phyloP scores from a whole-genome alignment of 75 land plant species.

The Cunninghamia lanceolata region DNA sequence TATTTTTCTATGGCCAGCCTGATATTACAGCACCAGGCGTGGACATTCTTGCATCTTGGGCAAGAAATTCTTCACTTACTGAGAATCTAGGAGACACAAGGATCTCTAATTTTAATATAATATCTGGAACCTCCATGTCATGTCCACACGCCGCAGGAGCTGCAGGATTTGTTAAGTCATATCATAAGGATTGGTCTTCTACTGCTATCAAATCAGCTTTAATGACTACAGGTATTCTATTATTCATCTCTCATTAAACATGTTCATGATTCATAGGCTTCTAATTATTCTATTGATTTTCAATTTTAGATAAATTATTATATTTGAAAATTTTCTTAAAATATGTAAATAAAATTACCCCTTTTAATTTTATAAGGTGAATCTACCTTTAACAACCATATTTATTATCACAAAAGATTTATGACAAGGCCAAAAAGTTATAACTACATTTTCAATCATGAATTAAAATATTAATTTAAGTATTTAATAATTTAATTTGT shows the following conservation, averaged over 20 bases:
- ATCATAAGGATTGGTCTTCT: background rate
- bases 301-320: no score
- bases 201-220: background rate
- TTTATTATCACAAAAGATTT: background rate
- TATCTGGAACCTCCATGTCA: constrained; percentile 67
- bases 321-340: no score
- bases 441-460: no score
- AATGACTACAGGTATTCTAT: background rate
- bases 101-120: constrained; percentile 17
- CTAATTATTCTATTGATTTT: no score
- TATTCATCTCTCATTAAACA: background rate
- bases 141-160: background rate
- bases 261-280: no score
- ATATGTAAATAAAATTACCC: no score
- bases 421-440: no score
- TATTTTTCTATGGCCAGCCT: constrained; percentile 29
- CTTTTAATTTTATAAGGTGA: background rate
- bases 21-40: constrained; percentile 69
- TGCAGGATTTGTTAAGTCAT: background rate
- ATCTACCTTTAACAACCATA: background rate
- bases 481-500: background rate
- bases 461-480: no score
- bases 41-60: constrained; percentile 48
- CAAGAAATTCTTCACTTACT: constrained; percentile 22
- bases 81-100: constrained; percentile 13